Conservation (phyloP, 116 monocot genomes). For the Dioscorea cayenensis region DNA sequence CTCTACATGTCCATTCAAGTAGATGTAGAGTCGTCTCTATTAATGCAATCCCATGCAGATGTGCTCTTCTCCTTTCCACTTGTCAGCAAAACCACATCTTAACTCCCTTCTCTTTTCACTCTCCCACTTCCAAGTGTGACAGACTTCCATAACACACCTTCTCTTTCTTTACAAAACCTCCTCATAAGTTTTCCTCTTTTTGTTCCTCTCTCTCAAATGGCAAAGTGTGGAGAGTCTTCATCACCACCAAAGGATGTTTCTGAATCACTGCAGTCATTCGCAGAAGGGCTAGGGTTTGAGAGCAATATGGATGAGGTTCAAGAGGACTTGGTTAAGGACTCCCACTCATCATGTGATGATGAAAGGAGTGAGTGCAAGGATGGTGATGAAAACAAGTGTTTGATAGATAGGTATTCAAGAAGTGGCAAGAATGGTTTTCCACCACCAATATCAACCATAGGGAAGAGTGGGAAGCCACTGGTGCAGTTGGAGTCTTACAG, state of each 20-base stretch:
- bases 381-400: not conserved
- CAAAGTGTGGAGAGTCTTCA: no score
- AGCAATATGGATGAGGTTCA: constrained; percentile 53
- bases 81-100: no score
- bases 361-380: not conserved
- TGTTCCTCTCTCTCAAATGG: no score
- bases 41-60: no score
- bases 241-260: not conserved
- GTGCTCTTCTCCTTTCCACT: no score
- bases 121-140: no score
- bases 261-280: constrained; percentile 56
- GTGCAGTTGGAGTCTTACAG: constrained; percentile 42
- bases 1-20: no score
- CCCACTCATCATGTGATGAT: not conserved
- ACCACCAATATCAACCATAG: constrained; percentile 63
- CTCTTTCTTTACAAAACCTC: no score
- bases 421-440: constrained; percentile 29
- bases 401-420: not conserved
- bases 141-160: no score
- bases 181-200: no score
- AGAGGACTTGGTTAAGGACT: constrained; percentile 23
- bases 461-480: constrained; percentile 56
- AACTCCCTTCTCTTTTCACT: no score
- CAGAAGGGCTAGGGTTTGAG: constrained; percentile 80
- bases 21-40: no score